These are phyloP conservation scores for Trametes gibbosa DNA, from an alignment of 768 basidiomycete genomes.

Conservation along the genomic window DNA sequence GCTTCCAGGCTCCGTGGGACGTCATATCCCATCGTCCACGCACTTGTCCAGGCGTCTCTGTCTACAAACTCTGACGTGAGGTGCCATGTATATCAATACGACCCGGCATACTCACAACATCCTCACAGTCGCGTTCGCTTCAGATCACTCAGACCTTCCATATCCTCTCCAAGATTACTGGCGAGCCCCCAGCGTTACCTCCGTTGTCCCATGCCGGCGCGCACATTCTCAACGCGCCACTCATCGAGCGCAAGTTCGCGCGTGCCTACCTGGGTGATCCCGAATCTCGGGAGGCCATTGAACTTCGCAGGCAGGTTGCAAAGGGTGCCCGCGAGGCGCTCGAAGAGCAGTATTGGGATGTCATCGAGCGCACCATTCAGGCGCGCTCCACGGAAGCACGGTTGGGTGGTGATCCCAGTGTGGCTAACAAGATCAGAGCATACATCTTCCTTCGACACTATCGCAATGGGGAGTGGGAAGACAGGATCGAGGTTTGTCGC, in stretches of 20 bases:
- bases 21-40: constrained; percentile 74
- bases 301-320: constrained; percentile 71
- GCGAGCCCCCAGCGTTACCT: constrained; percentile 71
- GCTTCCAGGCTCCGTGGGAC: constrained; percentile 64
- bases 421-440: constrained; percentile 86
- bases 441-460: constrained; percentile 83
- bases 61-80: constrained; percentile 59
- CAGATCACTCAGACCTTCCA: constrained; percentile 73
- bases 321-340: constrained; percentile 76
- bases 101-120: neutral
- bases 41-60: constrained; percentile 64
- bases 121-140: constrained; percentile 40
- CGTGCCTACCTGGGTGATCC: constrained; percentile 66
- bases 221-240: constrained; percentile 76
- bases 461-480: constrained; percentile 79
- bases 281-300: constrained; percentile 62
- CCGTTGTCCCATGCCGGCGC: constrained; percentile 77
- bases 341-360: constrained; percentile 86
- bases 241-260: constrained; percentile 82
- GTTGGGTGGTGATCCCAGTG: constrained; percentile 88
- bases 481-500: constrained; percentile 73
- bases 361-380: constrained; percentile 80
- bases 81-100: neutral
- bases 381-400: constrained; percentile 79
- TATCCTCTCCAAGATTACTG: constrained; percentile 71